A percentile compares a stretch with the other conserved stretches of the same genome.
These are phyloP conservation scores for Talaromyces sp. DNA, from an alignment of 2,329 filamentous ascomycete genomes.

Conservation along the genomic window DNA sequence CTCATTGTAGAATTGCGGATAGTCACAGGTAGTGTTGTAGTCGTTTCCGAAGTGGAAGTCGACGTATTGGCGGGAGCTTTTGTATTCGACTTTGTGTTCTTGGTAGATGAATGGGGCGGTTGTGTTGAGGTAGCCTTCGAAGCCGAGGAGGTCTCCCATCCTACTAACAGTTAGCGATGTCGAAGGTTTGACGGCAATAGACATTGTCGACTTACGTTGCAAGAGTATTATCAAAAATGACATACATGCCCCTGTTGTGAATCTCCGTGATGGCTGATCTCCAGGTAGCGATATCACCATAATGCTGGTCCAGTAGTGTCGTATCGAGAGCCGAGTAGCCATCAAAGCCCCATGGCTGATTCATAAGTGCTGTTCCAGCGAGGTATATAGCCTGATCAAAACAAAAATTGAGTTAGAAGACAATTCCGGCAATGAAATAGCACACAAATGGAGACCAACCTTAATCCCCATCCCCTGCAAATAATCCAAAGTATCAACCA, in stretches of 20 bases:
- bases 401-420: neutral
- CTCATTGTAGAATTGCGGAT: conserved; percentile 63
- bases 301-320: conserved; percentile 63
- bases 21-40: conserved; percentile 56
- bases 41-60: conserved; percentile 59
- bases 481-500: conserved; percentile 63
- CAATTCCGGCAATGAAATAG: neutral
- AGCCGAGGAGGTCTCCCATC: conserved; percentile 63
- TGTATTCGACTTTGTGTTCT: conserved; percentile 61
- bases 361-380: conserved; percentile 64
- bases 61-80: conserved; percentile 54
- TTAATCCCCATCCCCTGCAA: conserved; percentile 64
- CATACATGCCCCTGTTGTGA: conserved; percentile 64
- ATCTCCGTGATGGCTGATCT: conserved; percentile 59
- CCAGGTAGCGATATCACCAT: conserved; percentile 60
- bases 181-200: neutral
- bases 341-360: conserved; percentile 63
- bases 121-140: conserved; percentile 59
- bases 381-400: conserved; percentile 56
- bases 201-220: conserved; percentile 50
- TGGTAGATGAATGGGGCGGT: conserved; percentile 56
- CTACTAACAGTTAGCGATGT: too few relatives aligned
- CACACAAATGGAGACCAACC: conserved; percentile 32
- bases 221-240: conserved; percentile 65
- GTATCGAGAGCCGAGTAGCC: conserved; percentile 61